A percentile compares a stretch with the other conserved stretches of the same genome.
Conservation (phyloP, 2,329 filamentous ascomycete species). For the Cryphonectria nitschkei region DNA sequence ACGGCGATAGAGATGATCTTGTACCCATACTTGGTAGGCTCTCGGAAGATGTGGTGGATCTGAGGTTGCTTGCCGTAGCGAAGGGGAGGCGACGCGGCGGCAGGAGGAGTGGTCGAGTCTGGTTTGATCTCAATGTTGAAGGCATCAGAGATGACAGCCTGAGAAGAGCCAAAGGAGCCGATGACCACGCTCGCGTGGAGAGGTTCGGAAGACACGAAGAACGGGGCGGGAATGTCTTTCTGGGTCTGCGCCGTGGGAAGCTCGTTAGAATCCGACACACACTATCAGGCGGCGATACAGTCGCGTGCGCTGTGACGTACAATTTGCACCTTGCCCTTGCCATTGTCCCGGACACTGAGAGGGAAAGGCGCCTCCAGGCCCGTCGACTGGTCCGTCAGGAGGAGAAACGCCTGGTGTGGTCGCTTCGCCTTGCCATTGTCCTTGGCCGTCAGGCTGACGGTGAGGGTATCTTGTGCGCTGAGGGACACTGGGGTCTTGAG, state of each 20-base stretch:
- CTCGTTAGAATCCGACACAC: conserved; percentile 34
- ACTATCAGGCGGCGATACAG: background rate
- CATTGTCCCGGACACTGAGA: conserved; percentile 81
- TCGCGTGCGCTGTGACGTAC: conserved; percentile 56
- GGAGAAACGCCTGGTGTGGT: conserved; percentile 92
- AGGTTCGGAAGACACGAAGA: conserved; percentile 68
- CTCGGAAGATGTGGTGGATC: conserved; percentile 89
- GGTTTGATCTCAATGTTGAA: conserved; percentile 74
- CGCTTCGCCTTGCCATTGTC: conserved; percentile 79
- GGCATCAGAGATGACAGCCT: conserved; percentile 67
- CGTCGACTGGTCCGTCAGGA: conserved; percentile 73
- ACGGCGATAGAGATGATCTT: conserved; percentile 80
- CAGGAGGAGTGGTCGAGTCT: conserved; percentile 63
- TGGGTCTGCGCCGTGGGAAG: conserved; percentile 63
- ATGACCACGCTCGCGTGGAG: conserved; percentile 83
- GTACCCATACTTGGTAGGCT: conserved; percentile 79
- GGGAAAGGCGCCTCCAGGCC: conserved; percentile 88
- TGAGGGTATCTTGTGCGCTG: conserved; percentile 72
- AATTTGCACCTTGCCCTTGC: conserved; percentile 83
- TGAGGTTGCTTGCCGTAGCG: conserved; percentile 84
- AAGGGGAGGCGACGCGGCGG: conserved; percentile 67
- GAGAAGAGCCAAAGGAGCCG: conserved; percentile 79
- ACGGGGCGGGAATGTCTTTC: conserved; percentile 85
- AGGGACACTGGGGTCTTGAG: conserved; percentile 68
- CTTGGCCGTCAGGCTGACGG: conserved; percentile 79